Evolutionary conservation across 192 early-diverging fungal genomes (phyloP).

Genomic region (Entrophospora sp.): DNA sequence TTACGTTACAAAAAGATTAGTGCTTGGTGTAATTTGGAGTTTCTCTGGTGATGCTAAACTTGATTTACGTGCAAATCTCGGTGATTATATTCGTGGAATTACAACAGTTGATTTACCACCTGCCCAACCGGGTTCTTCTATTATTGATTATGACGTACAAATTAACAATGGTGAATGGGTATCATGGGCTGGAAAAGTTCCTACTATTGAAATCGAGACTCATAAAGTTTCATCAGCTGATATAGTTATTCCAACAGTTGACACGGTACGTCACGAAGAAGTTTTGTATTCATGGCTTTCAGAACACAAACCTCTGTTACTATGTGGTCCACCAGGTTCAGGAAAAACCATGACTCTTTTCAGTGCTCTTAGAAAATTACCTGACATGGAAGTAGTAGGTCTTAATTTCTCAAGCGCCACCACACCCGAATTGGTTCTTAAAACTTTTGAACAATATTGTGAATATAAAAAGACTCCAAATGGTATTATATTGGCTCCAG

Average conservation of each 20-base stretch:
- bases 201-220: conserved; percentile 89
- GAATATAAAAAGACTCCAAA: conserved; percentile 94
- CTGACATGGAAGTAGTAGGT: conserved; percentile 94
- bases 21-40: conserved; percentile 85
- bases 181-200: conserved; percentile 85
- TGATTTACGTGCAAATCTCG: conserved; percentile 61
- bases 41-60: conserved; percentile 84
- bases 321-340: conserved; percentile 98
- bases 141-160: conserved; percentile 89
- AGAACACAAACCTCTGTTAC: conserved; percentile 87
- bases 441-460: conserved; percentile 96
- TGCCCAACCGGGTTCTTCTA: conserved; percentile 31
- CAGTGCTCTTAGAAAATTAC: conserved; percentile 84
- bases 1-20: conserved; percentile 77
- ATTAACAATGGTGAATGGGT: conserved; percentile 78
- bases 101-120: conserved; percentile 70
- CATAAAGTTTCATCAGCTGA: conserved; percentile 84
- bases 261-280: conserved; percentile 96
- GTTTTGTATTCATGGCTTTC: conserved; percentile 92
- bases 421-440: conserved; percentile 87
- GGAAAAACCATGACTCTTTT: conserved; percentile 99
- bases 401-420: conserved; percentile 99
- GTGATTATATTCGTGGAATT: conserved; percentile 69
- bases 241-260: conserved; percentile 95
- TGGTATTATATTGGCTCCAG: conserved; percentile 80